Evolutionary conservation across 805 yeast genomes (phyloP), one percentile per base, ranked within the genome.

Genomic region (Isabelozyma heimii): DNA sequence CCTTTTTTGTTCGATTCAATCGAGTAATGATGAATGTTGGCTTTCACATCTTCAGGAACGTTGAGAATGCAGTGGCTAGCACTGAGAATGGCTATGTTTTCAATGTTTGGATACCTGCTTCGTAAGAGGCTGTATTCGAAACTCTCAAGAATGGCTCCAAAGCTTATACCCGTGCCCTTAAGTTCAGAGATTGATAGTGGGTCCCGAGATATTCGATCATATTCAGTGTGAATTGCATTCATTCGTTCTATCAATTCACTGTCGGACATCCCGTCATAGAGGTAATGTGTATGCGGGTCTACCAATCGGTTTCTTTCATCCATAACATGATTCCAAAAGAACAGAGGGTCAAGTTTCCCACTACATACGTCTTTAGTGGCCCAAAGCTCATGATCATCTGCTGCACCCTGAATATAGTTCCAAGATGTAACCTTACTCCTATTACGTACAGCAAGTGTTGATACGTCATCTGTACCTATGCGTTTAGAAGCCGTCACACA

Each of bases 371-470:
- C 65, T 35, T 52, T 52, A 1, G 73, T 61, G 0, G 69, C 67
- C 97, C 97, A 91, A 9, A 85, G 70, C 58, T 91, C 97, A 62
- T 91, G 96, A 58, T 91, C 97, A 64, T 91, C 97, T 0, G 94
- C 97, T 0, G 97, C 94, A 1, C 97, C 97, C 65, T 90, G 97
- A 1, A 90, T 87, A 60, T 91, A 91, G 17, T 62, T 55, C 63
- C 68, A 65, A 5, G 60, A 44, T 5, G 16, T 16, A 15, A 24
- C 14, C 14, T 43, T 28, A 8, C 12, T 30, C 2, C 43, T 33
- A 10, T 26, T 14, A 47, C 47, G 30, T 16, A 41, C 17, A 45
- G 6, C 20, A 20, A 20, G 24, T 20, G 24, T 20, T 20, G 24
- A 20, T 9, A 48, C 47, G 6, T 46, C 51, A 9, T 50, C 46